phyloP scores from a whole-genome alignment of 805 yeast species.

The Candida pini region DNA sequence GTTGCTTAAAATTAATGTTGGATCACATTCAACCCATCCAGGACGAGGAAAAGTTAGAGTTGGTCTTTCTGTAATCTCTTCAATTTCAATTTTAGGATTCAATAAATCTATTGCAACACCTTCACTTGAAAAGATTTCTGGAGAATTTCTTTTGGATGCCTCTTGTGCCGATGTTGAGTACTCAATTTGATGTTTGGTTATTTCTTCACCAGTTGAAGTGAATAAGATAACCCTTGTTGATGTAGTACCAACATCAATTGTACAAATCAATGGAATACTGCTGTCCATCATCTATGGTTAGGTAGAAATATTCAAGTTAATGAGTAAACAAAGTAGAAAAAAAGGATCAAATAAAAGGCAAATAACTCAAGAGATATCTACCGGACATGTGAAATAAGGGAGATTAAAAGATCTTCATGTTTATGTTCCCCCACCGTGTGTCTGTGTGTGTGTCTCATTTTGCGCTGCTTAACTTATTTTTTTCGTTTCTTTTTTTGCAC shows the following conservation, averaged over 20 bases:
- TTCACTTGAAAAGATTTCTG: constrained; percentile 65
- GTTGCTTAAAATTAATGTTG: constrained; percentile 72
- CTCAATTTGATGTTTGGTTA: constrained; percentile 87
- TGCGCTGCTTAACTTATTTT: too few species aligned
- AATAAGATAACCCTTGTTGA: constrained; percentile 86
- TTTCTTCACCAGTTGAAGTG: constrained; percentile 63
- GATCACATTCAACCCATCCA: constrained; percentile 95
- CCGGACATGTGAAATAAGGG: too few species aligned
- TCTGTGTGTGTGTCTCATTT: too few species aligned
- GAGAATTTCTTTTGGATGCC: constrained; percentile 29
- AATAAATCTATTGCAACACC: constrained; percentile 57
- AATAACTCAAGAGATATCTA: too few species aligned
- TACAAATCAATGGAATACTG: constrained; percentile 44
- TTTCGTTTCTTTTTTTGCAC: too few species aligned
- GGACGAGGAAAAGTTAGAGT: constrained; percentile 75
- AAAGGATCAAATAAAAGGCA: too few species aligned
- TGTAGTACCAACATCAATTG: constrained; percentile 89
- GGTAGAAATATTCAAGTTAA: too few species aligned
- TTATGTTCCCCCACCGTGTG: too few species aligned
- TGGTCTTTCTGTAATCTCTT: constrained; percentile 51
- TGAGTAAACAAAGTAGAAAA: too few species aligned
- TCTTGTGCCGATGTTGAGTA: constrained; percentile 68
- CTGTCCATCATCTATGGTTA: too few species aligned
- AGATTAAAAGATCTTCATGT: too few species aligned
- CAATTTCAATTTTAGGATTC: constrained; percentile 55